Conservation (phyloP, 306 rosid species). For the Astragalus membranaceus region DNA sequence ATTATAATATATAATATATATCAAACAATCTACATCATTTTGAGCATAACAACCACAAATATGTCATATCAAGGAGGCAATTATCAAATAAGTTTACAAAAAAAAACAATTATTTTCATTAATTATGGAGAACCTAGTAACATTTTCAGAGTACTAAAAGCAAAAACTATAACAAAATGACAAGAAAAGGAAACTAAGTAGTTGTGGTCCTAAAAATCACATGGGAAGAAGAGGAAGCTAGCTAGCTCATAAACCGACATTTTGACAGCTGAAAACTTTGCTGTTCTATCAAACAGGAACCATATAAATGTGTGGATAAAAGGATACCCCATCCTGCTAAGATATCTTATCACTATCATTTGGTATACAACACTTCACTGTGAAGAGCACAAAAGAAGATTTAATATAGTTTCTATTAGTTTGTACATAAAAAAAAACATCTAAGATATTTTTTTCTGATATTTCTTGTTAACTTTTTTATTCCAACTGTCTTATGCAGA, state of each 20-base stretch:
- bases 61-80: not conserved
- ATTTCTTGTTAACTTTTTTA: slow-evolving; percentile 1
- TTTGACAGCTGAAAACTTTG: slow-evolving; percentile 52
- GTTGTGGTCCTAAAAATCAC: slow-evolving; percentile 65
- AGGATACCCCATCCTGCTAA: slow-evolving; percentile 27
- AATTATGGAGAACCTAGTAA: not conserved
- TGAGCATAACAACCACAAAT: not conserved
- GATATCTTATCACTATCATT: slow-evolving; percentile 27
- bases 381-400: not conserved
- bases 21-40: slow-evolving; percentile 15
- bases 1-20: not conserved
- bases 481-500: not conserved
- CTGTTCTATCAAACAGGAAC: slow-evolving; percentile 33
- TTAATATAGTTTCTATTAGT: not conserved
- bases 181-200: not conserved
- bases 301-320: slow-evolving; percentile 44
- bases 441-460: not conserved
- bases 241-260: slow-evolving; percentile 28
- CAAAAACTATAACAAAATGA: not conserved
- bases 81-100: not conserved
- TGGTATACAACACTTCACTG: not conserved
- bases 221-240: slow-evolving; percentile 36
- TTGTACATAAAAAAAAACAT: not conserved
- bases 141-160: not conserved
- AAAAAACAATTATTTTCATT: slow-evolving; percentile 2